Conservation (phyloP, 1,284 basidiomycete genomes). For the Trichosporon inkin region DNA sequence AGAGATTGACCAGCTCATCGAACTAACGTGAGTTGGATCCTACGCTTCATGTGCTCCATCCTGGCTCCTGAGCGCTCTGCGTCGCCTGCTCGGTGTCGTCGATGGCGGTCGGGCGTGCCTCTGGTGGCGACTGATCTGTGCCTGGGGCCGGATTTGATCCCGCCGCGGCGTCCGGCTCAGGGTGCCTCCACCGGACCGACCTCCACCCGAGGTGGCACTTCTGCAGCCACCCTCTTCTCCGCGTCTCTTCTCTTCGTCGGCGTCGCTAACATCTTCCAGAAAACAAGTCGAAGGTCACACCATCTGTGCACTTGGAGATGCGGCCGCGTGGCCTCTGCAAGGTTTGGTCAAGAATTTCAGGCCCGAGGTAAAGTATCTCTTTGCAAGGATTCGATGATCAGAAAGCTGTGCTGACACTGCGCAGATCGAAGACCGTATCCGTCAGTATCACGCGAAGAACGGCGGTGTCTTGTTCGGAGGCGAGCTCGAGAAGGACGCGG, state of each 20-base stretch:
- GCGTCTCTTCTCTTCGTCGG: not conserved
- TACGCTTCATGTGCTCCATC: too few species aligned
- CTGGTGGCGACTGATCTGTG: not conserved
- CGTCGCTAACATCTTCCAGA: slow-evolving; percentile 50
- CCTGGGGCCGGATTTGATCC: not conserved
- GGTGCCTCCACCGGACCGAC: not conserved
- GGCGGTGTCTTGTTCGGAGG: slow-evolving; percentile 90
- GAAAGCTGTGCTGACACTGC: too few species aligned
- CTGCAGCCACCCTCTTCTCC: slow-evolving; percentile 5
- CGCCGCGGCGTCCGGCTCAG: not conserved
- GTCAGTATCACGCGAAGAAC: slow-evolving; percentile 68
- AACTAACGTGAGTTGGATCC: slow-evolving; percentile 75
- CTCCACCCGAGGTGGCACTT: not conserved
- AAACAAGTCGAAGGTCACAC: slow-evolving; percentile 96
- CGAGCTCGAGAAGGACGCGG: slow-evolving; percentile 64
- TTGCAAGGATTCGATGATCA: too few species aligned
- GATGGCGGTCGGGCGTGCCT: not conserved
- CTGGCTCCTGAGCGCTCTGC: too few species aligned
- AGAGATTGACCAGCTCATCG: slow-evolving; percentile 95
- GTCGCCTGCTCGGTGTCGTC: too few species aligned
- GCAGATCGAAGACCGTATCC: slow-evolving; percentile 83
- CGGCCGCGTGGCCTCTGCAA: slow-evolving; percentile 97
- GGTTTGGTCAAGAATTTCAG: slow-evolving; percentile 95
- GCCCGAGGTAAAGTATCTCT: too few species aligned
- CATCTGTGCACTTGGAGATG: slow-evolving; percentile 94